Conservation (phyloP, 305 asterid genomes). For the Vinca major region DNA sequence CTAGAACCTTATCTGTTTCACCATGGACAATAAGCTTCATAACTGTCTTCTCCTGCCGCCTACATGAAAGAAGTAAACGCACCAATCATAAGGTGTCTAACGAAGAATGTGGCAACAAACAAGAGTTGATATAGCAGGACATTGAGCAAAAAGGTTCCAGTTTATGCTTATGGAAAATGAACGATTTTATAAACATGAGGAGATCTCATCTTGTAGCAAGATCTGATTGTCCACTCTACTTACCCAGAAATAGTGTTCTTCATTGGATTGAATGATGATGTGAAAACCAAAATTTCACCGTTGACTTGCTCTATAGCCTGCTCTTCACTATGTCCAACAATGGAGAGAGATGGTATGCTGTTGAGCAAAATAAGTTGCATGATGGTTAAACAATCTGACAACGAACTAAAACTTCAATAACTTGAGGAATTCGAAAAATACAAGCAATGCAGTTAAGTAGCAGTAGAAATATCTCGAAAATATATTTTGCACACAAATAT, state of each 20-base stretch:
- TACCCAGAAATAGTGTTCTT: conserved; percentile 98
- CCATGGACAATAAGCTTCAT: conserved; percentile 93
- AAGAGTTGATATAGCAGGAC: neutral
- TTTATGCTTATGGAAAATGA: neutral
- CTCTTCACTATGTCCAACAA: conserved; percentile 88
- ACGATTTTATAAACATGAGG: neutral
- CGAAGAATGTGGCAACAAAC: neutral
- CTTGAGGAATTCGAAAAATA: neutral
- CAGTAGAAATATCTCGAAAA: neutral
- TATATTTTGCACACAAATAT: neutral
- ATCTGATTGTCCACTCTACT: conserved; percentile 2
- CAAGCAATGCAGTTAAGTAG: neutral
- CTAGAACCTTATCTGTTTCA: conserved; percentile 87
- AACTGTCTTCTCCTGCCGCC: conserved; percentile 84
- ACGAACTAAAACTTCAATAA: neutral
- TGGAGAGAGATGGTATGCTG: conserved; percentile 98
- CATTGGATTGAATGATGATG: conserved; percentile 94
- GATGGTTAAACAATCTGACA: conserved; percentile 5
- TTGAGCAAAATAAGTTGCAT: conserved; percentile 23
- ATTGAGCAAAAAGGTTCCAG: neutral
- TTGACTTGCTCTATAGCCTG: conserved; percentile 72
- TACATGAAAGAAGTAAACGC: conserved; percentile 16
- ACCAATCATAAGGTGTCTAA: neutral
- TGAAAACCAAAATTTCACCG: conserved; percentile 70
- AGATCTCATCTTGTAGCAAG: neutral